Base-by-base conservation (phyloP, 2,329 filamentous ascomycete genomes). In the Hypomyces perniciosus region DNA sequence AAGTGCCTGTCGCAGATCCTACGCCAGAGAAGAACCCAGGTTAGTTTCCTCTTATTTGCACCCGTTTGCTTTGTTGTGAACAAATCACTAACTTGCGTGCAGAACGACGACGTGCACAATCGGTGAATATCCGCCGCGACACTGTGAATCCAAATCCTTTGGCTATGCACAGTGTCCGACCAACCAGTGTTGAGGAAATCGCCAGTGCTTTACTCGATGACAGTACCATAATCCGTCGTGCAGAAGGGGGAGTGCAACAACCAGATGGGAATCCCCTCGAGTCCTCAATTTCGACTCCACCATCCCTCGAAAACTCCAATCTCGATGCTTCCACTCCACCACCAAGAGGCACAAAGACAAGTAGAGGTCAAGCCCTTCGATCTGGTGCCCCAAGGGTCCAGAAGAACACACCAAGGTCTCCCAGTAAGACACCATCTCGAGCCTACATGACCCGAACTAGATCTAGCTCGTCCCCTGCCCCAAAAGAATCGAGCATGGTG, bases 191-290 rank as follows among this genome's bases (percentile, higher is more conserved):
- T 20, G 61, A 64, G 6, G 57, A 60, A 44, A 60, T 66, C 47
- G 65, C 63, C n/a, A 67, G 64, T 30, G 60, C 59, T 30, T 46
- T 65, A 2, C 46, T 66, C 4, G 63, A 64, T 7, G 59, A 63
- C 46, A 61, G 59, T 30, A 47, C 13, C 28, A 56, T 48, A 9
- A 33, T 46, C 5, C 50, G 51, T 20, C 39, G 50, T 8, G 45
- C 46, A 26, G 53, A 56, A 12, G 40, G 44, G 9, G 49, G 38
- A 3, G 33, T 42, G 26, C 44, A 52, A 27, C 30, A 40, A 34
- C 49, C 51, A 31, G 39, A 20, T 26, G 44, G 35, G 8, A 28
- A 5, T n/a, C n/a, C 35, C 6, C 13, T 26, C n/a, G 40, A 34
- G 3, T 40, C 20, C 26, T 26, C 42, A 30, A 44, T 12, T 13